Evolutionary conservation across 2,329 filamentous ascomycete genomes (phyloP).

Genomic region (Thelonectria discophora): DNA sequence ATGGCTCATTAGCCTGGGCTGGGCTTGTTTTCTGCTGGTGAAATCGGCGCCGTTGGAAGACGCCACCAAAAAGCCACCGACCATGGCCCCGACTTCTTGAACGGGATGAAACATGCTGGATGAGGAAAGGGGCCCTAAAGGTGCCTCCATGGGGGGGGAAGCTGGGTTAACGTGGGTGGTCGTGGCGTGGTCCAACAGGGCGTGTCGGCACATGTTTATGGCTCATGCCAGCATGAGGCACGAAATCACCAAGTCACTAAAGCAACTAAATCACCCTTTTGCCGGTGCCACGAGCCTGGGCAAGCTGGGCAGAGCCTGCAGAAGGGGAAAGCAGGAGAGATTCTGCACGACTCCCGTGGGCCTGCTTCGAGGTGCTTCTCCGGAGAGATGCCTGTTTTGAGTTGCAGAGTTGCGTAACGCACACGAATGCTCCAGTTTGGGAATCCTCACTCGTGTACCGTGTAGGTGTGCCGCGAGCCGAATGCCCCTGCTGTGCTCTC

Average conservation of each 20-base stretch:
- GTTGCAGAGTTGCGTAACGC: not conserved
- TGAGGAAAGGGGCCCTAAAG: not conserved
- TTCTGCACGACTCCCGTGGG: not conserved
- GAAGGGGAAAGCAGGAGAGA: conserved; percentile 1
- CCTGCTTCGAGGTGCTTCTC: not conserved
- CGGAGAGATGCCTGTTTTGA: not conserved
- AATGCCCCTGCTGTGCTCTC: not conserved
- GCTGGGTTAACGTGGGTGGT: not conserved
- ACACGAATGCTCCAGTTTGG: too few species aligned
- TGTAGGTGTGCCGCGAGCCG: not conserved
- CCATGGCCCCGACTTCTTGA: conserved; percentile 1
- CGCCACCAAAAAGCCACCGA: not conserved
- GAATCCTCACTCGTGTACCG: too few species aligned
- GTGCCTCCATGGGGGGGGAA: too few species aligned
- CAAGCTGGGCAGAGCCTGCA: not conserved
- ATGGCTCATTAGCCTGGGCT: conserved; percentile 2
- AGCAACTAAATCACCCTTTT: too few species aligned
- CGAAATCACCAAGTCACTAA: not conserved
- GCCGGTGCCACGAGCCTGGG: not conserved
- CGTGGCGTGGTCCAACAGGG: conserved; percentile 2
- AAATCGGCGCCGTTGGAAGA: not conserved
- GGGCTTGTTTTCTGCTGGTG: too few species aligned
- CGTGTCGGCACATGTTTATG: conserved; percentile 3
- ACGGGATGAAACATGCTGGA: not conserved
- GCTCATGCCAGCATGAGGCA: conserved; percentile 1